Percentiles rank a stretch among this genome's conserved stretches.
phyloP scores from a whole-genome alignment of 2,329 filamentous ascomycete species.

The Whalleya microplaca region DNA sequence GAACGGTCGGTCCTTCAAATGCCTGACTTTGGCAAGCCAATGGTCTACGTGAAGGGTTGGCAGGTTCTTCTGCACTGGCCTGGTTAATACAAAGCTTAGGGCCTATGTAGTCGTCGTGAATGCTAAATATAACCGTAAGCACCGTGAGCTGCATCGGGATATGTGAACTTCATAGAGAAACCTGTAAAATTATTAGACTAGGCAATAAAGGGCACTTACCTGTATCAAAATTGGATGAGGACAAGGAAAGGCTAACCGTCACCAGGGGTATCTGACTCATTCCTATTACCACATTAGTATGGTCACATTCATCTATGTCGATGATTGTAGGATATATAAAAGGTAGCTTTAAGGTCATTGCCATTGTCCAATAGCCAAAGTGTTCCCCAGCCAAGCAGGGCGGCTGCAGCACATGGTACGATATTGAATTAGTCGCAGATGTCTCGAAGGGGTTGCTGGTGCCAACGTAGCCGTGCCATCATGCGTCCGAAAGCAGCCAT shows the following conservation, averaged over 20 bases:
- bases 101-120: neutral
- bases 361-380: conserved; percentile 6
- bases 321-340: conserved; percentile 16
- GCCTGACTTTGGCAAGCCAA: conserved; percentile 3
- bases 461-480: conserved; percentile 18
- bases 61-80: neutral
- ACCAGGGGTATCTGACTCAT: conserved; percentile 1
- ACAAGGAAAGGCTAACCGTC: conserved; percentile 11
- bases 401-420: conserved; percentile 14
- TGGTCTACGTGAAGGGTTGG: neutral
- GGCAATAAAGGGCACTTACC: conserved; percentile 1
- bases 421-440: conserved; percentile 3
- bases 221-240: conserved; percentile 11
- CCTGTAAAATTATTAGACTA: conserved; percentile 3
- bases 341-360: conserved; percentile 11
- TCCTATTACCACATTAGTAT: conserved; percentile 19
- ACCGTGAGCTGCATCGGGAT: neutral
- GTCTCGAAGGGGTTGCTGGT: conserved; percentile 11
- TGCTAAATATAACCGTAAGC: neutral
- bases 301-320: conserved; percentile 15
- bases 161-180: too few relatives aligned
- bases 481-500: conserved; percentile 17
- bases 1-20: neutral
- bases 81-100: conserved; percentile 11
- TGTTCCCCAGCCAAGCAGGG: conserved; percentile 9